Conservation (phyloP, 257 asterid species). For the Gentiana dahurica region DNA sequence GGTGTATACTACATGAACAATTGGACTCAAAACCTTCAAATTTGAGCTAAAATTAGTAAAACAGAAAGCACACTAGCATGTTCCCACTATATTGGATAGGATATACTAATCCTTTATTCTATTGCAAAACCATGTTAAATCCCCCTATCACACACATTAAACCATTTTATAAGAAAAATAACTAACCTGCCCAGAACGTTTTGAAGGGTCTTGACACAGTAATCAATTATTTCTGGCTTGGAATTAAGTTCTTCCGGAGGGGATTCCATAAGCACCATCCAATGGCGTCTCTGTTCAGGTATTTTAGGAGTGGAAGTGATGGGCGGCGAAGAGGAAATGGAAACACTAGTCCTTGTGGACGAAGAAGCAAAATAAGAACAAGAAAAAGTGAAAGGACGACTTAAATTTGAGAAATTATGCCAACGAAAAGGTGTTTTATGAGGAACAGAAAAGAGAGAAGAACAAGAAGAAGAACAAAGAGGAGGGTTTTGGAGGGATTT, state of each 20-base stretch:
- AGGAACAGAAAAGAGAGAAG: not conserved
- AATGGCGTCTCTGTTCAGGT: constrained; percentile 29
- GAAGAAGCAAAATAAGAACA: constrained; percentile 13
- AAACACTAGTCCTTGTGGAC: constrained; percentile 7
- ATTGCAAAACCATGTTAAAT: too few species aligned
- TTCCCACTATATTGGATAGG: too few species aligned
- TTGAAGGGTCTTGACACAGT: constrained; percentile 55
- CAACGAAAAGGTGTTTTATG: constrained; percentile 5
- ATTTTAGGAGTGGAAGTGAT: constrained; percentile 9
- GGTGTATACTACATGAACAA: too few species aligned
- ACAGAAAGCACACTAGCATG: too few species aligned
- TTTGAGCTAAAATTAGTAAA: too few species aligned
- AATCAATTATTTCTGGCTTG: constrained; percentile 51
- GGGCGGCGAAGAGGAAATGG: constrained; percentile 2
- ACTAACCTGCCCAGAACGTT: constrained; percentile 60
- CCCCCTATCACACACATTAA: too few species aligned
- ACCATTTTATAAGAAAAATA: too few species aligned
- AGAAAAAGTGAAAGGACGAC: constrained; percentile 7
- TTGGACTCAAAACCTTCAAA: too few species aligned
- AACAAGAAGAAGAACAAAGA: constrained; percentile 3
- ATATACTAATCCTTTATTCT: too few species aligned
- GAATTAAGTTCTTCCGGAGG: constrained; percentile 38
- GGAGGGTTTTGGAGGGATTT: constrained; percentile 21
- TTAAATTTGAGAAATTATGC: not conserved
- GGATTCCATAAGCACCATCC: constrained; percentile 66